A percentile compares a stretch with the other conserved stretches of the same genome.
phyloP scores from a whole-genome alignment of 192 early-diverging fungal species.

The Geranomyces michiganensis region DNA sequence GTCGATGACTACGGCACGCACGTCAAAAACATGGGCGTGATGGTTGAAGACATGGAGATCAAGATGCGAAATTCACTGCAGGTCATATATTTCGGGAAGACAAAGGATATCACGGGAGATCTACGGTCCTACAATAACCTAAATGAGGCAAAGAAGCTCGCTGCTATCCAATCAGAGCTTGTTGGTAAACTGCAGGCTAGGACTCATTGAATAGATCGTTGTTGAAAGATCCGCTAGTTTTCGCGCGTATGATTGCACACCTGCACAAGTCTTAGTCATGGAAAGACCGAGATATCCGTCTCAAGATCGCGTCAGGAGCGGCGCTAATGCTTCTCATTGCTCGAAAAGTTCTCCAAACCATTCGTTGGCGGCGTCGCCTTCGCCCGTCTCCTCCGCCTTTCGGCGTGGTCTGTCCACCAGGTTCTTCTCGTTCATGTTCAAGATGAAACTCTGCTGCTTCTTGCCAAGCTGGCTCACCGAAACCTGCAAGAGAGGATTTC shows the following conservation, averaged over 20 bases:
- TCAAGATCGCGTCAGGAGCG: no score
- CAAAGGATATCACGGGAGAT: slow-evolving; percentile 95
- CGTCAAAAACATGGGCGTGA: slow-evolving; percentile 90
- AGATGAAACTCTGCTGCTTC: slow-evolving; percentile 33
- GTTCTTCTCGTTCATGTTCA: slow-evolving; percentile 29
- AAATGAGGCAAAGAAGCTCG: slow-evolving; percentile 74
- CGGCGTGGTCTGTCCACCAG: slow-evolving; percentile 11
- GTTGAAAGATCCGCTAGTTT: no score
- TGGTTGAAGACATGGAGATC: slow-evolving; percentile 98
- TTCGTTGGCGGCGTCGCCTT: slow-evolving; percentile 29
- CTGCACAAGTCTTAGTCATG: no score
- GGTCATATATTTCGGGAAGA: slow-evolving; percentile 98
- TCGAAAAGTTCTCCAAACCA: slow-evolving; percentile 32
- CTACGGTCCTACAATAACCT: slow-evolving; percentile 79
- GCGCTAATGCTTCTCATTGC: background rate
- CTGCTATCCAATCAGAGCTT: slow-evolving; percentile 74
- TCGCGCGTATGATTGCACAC: no score
- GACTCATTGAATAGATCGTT: background rate
- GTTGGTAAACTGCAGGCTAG: slow-evolving; percentile 45
- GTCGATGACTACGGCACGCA: slow-evolving; percentile 77
- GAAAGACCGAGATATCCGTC: no score
- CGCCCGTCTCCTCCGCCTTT: slow-evolving; percentile 8
- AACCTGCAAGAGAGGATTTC: slow-evolving; percentile 21
- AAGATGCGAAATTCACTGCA: slow-evolving; percentile 94
- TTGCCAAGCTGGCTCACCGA: slow-evolving; percentile 27